Base-by-base conservation (phyloP, 768 basidiomycete species). In the Cyathus striatus region DNA sequence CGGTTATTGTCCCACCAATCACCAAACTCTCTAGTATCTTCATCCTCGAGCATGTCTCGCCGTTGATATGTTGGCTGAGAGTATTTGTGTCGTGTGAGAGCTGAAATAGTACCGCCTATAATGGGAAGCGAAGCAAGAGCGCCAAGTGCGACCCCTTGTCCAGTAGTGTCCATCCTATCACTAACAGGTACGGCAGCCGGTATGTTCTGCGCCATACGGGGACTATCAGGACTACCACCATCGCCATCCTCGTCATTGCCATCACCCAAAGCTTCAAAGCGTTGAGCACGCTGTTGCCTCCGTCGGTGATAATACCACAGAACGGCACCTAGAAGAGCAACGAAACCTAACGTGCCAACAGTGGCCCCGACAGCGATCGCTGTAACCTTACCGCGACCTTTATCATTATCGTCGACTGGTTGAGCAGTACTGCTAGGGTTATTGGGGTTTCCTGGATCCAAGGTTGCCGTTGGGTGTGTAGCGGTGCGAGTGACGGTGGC, bases 41-140 rank as follows among this genome's bases (percentile, higher is more conserved):
- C 87, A 42, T 90, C 86, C 3, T 79, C 84, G 24, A 89, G 73
- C 76, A 90, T 88, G 55, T 90, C 85, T 23, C 74, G 70, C 23
- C 86, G 7, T 21, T 21, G 42, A n/a, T n/a, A n/a, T n/a, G n/a
- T n/a, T n/a, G n/a, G n/a, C n/a, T n/a, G n/a, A n/a, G n/a, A n/a
- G n/a, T n/a, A n/a, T 5, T 10, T 23, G 16, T 5, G 9, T 23
- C 14, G 26, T 17, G 52, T 49, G 41, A 47, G 49, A 5, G 46
- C 47, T 18, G 61, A 61, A 24, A 69, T 46, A n/a, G 62, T 59
- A 18, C 62, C 64, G 23, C 42, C 42, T 18, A 27, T 30, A 14
- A 43, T 6, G 6, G 26, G 23, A n/a, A 43, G 30, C 6, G 42
- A 34, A 46, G 57, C 59, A 16, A 58, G 48, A 17, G 50, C 46